Evolutionary conservation across 257 asterid species (phyloP).

Genomic region (Plantago major): DNA sequence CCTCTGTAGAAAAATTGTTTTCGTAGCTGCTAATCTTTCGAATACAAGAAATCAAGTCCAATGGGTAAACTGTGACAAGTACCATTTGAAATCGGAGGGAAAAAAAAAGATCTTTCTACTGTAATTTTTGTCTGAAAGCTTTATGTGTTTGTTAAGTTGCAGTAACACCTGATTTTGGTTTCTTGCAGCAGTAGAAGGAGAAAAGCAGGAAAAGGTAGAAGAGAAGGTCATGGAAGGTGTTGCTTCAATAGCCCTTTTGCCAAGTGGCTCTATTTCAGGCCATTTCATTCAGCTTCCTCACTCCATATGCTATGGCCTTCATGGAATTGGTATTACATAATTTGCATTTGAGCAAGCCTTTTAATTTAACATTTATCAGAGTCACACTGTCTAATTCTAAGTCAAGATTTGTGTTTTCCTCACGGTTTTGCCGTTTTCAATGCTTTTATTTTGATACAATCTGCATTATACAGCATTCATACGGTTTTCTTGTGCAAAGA

Average conservation of each 20-base stretch:
- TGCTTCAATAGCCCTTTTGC: conserved; percentile 84
- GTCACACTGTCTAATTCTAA: too few relatives aligned
- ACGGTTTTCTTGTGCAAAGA: too few relatives aligned
- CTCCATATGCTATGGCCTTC: conserved; percentile 81
- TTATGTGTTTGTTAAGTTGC: not conserved
- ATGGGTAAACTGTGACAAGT: conserved; percentile 25
- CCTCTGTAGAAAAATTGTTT: not conserved
- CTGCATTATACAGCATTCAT: too few relatives aligned
- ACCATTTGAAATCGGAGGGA: not conserved
- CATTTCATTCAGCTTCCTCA: conserved; percentile 87
- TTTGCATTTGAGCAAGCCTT: not conserved
- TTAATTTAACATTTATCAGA: too few relatives aligned
- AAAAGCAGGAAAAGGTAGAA: conserved; percentile 14
- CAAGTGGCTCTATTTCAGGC: conserved; percentile 86
- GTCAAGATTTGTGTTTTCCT: too few relatives aligned
- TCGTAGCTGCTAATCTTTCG: not conserved
- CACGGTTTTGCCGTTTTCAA: too few relatives aligned
- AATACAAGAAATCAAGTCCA: not conserved
- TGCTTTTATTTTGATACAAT: too few relatives aligned
- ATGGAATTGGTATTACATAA: conserved; percentile 59
- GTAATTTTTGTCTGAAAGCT: not conserved
- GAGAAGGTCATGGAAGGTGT: conserved; percentile 70
- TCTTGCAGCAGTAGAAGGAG: conserved; percentile 24
- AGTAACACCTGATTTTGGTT: conserved; percentile 8
- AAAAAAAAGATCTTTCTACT: conserved; percentile 12